A percentile compares a stretch with the other conserved stretches of the same genome.
Conservation (phyloP, 106 monocot genomes). For the Allium sativum region DNA sequence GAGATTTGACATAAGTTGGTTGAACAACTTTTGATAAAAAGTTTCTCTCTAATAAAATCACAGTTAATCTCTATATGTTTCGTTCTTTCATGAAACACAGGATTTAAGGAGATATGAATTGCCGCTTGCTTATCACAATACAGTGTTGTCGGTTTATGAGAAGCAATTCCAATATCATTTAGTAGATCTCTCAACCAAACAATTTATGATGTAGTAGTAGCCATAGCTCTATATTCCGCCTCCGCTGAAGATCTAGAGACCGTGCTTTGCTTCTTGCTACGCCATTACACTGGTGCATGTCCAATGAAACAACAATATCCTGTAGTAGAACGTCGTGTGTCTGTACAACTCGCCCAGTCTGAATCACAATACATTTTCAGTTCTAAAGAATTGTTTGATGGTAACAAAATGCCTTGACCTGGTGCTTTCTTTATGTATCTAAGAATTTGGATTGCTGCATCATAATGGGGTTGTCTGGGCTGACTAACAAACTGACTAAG, state of each 20-base stretch:
- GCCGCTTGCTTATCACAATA: slow-evolving; percentile 4
- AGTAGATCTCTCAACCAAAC: neutral
- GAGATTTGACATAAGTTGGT: neutral
- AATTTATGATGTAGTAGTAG: neutral
- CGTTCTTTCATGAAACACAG: neutral
- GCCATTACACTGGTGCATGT: neutral
- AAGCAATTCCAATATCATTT: neutral
- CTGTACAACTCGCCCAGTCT: neutral
- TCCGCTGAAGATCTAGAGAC: neutral
- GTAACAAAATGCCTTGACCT: neutral
- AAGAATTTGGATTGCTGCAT: neutral
- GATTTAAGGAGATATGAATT: neutral
- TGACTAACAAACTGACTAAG: slow-evolving; percentile 1
- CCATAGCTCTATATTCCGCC: neutral
- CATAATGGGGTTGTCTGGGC: neutral
- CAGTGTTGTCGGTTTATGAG: neutral
- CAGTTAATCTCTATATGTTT: neutral
- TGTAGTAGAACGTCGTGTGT: neutral
- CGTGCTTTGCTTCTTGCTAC: neutral
- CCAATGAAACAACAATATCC: slow-evolving; percentile 4
- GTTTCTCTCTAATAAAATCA: neutral
- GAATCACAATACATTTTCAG: neutral
- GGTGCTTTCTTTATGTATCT: neutral
- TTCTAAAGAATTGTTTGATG: neutral
- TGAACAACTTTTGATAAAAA: neutral